phyloP scores from a whole-genome alignment of 225 moss, liverwort and hornwort genomes.

The Lunularia cruciata region DNA sequence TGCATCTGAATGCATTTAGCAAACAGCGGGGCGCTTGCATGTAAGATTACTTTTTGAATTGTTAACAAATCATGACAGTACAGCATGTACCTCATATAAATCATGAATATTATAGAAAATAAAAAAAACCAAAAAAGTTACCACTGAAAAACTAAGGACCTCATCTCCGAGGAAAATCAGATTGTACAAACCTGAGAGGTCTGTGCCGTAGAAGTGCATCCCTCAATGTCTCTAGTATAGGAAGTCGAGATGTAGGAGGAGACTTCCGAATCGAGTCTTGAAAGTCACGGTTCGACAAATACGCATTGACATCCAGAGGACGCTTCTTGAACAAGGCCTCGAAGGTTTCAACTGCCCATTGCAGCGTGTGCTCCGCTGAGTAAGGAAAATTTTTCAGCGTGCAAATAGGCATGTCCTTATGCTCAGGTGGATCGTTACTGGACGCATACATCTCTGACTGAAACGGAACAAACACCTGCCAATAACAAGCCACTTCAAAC shows the following conservation, averaged over 20 bases:
- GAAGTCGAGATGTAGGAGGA: conserved; percentile 77
- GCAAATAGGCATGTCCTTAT: conserved; percentile 93
- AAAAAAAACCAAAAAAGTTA: no score
- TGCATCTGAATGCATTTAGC: no score
- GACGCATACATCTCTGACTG: conserved; percentile 99
- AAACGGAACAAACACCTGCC: conserved; percentile 96
- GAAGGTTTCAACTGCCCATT: conserved; percentile 94
- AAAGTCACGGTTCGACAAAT: conserved; percentile 91
- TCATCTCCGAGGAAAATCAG: background rate
- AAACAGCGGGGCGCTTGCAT: no score
- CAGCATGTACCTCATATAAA: no score
- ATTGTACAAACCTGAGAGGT: conserved; percentile 65
- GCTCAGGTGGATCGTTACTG: conserved; percentile 90
- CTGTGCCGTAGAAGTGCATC: conserved; percentile 90
- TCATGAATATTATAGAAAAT: no score
- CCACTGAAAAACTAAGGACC: no score
- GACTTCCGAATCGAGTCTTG: conserved; percentile 92
- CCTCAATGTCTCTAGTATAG: conserved; percentile 84
- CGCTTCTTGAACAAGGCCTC: conserved; percentile 90
- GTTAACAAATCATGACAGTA: no score
- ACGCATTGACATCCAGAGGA: conserved; percentile 88
- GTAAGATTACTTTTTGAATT: no score
- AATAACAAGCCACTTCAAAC: background rate
- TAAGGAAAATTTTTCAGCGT: conserved; percentile 97
- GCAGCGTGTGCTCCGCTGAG: conserved; percentile 79